Evolutionary conservation across 2,329 filamentous ascomycete species (phyloP).

Genomic region (Fragosphaeria purpurea): DNA sequence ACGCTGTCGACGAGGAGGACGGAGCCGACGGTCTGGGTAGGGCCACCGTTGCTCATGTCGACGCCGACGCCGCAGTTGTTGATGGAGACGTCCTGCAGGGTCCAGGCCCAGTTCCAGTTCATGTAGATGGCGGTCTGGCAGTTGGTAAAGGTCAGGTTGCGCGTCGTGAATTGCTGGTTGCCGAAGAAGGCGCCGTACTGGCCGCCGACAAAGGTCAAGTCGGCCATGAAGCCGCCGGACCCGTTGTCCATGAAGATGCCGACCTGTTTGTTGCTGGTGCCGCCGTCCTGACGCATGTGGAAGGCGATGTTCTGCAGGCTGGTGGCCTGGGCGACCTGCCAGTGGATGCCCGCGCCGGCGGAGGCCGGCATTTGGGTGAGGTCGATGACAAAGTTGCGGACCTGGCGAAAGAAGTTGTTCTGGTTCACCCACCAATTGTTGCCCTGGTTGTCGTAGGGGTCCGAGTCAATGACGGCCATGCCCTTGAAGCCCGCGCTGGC

Average conservation of each 20-base stretch:
- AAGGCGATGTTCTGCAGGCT: constrained; percentile 73
- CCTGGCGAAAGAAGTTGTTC: constrained; percentile 74
- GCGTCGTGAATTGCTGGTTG: constrained; percentile 78
- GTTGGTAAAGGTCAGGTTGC: constrained; percentile 72
- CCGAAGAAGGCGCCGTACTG: constrained; percentile 69
- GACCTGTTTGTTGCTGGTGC: constrained; percentile 56
- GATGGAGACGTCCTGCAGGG: constrained; percentile 65
- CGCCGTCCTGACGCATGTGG: constrained; percentile 62
- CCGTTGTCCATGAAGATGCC: constrained; percentile 82
- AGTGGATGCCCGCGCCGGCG: constrained; percentile 64
- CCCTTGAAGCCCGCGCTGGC: constrained; percentile 62
- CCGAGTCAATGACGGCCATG: constrained; percentile 80
- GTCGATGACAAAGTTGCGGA: constrained; percentile 76
- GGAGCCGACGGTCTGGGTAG: constrained; percentile 69
- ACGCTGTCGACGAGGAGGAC: constrained; percentile 73
- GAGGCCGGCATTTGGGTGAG: constrained; percentile 53
- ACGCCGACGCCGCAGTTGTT: constrained; percentile 66
- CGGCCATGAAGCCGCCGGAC: constrained; percentile 73
- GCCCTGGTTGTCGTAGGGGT: constrained; percentile 66
- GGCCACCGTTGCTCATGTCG: constrained; percentile 61
- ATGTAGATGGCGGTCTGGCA: constrained; percentile 77
- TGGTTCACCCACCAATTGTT: constrained; percentile 72
- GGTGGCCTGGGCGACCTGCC: constrained; percentile 78
- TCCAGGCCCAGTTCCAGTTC: constrained; percentile 90
- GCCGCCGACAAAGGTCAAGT: constrained; percentile 76